These are phyloP conservation scores for Paracoccidioides lutzii DNA, from an alignment of 2,329 filamentous ascomycete species.

Conservation along the genomic window DNA sequence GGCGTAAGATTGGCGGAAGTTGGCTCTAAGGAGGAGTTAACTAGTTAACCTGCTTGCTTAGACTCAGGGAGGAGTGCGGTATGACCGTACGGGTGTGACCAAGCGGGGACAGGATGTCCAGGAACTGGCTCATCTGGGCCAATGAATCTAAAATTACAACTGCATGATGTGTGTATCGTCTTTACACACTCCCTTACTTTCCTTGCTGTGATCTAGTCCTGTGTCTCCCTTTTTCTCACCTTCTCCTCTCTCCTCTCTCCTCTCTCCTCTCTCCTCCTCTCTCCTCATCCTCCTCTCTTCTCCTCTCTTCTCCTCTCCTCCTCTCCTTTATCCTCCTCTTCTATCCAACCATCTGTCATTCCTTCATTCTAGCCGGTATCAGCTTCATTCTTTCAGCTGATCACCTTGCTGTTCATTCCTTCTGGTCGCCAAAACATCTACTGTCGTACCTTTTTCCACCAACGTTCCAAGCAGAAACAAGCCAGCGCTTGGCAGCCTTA, in stretches of 20 bases:
- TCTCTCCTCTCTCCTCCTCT: constrained; percentile 3
- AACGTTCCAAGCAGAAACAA: background rate
- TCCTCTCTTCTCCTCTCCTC: constrained; percentile 2
- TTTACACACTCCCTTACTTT: background rate
- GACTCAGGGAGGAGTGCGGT: too few relatives aligned
- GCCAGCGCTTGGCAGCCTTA: constrained; percentile 10
- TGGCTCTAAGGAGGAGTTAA: too few relatives aligned
- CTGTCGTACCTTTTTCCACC: constrained; percentile 7
- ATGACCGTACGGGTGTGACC: too few relatives aligned
- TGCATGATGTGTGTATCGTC: too few relatives aligned
- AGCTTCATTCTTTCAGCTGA: constrained; percentile 55
- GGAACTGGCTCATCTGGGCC: too few relatives aligned
- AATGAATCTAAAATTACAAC: too few relatives aligned
- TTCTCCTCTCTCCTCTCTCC: constrained; percentile 18
- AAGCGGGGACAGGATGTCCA: too few relatives aligned
- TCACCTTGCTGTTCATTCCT: constrained; percentile 39
- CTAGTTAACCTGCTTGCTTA: too few relatives aligned
- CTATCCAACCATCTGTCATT: constrained; percentile 10
- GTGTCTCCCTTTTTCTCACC: constrained; percentile 14
- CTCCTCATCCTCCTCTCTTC: constrained; percentile 6
- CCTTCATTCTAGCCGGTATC: constrained; percentile 30
- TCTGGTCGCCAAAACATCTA: constrained; percentile 16
- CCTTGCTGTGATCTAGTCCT: background rate
- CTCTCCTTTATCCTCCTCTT: constrained; percentile 5
- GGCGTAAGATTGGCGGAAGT: too few relatives aligned